Evolutionary conservation across 1,139 yeast species (phyloP).

Genomic region (Debaryomycetaceae sp.): DNA sequence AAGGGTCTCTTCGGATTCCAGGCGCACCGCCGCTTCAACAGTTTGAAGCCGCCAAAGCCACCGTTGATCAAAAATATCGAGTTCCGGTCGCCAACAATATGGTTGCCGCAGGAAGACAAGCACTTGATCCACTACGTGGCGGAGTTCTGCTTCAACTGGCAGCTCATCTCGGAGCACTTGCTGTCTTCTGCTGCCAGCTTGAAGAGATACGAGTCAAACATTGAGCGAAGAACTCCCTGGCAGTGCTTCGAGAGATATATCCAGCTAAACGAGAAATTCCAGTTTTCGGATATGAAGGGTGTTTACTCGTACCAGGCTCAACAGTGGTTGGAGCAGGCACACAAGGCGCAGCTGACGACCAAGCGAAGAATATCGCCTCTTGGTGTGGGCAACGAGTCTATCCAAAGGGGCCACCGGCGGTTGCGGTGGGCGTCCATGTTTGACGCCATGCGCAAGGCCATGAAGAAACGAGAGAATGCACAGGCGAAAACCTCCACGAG

Average conservation of each 20-base stretch:
- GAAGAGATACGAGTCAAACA: slow-evolving; percentile 72
- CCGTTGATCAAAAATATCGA: slow-evolving; percentile 78
- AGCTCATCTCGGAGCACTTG: slow-evolving; percentile 76
- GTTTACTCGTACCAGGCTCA: slow-evolving; percentile 80
- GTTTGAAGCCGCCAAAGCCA: slow-evolving; percentile 80
- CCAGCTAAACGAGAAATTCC: slow-evolving; percentile 85
- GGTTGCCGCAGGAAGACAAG: slow-evolving; percentile 94
- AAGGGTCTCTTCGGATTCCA: slow-evolving; percentile 59
- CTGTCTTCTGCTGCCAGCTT: slow-evolving; percentile 53
- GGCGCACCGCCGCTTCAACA: slow-evolving; percentile 56
- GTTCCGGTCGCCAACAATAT: slow-evolving; percentile 82
- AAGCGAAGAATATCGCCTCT: slow-evolving; percentile 86
- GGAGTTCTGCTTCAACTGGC: slow-evolving; percentile 92
- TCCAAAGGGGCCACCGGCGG: slow-evolving; percentile 87
- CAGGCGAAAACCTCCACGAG: slow-evolving; percentile 36
- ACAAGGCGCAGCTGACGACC: slow-evolving; percentile 79
- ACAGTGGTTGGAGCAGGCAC: slow-evolving; percentile 89
- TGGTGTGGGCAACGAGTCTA: slow-evolving; percentile 87
- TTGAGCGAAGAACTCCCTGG: slow-evolving; percentile 97
- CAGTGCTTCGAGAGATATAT: slow-evolving; percentile 96
- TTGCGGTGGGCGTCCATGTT: slow-evolving; percentile 93
- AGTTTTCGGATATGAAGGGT: slow-evolving; percentile 83
- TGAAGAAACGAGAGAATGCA: slow-evolving; percentile 75
- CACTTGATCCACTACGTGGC: slow-evolving; percentile 75
- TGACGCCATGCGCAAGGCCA: slow-evolving; percentile 88